A percentile compares a stretch with the other conserved stretches of the same genome.
Evolutionary conservation across 2,329 filamentous ascomycete species (phyloP).

Genomic region (Talaromyces sp.): DNA sequence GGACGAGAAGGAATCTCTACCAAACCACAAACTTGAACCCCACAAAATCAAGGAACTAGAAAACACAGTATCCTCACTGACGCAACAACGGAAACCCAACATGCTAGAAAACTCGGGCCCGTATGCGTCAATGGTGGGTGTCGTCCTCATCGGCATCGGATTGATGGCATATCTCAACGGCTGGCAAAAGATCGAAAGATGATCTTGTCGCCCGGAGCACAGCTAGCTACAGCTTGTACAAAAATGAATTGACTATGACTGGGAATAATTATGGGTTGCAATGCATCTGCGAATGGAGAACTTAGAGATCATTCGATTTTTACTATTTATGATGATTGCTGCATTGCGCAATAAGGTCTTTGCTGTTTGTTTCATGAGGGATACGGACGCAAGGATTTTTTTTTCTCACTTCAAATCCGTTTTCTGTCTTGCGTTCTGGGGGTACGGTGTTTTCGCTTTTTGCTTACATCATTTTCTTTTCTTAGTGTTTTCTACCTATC

Average conservation of each 20-base stretch:
- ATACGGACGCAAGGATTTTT: constrained; percentile 14
- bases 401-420: constrained; percentile 19
- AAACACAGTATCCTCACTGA: constrained; percentile 44
- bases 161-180: constrained; percentile 84
- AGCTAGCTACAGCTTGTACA: constrained; percentile 2
- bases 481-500: background rate
- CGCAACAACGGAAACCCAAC: constrained; percentile 32
- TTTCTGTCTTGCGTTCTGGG: constrained; percentile 21
- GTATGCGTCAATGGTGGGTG: constrained; percentile 77
- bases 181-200: constrained; percentile 63
- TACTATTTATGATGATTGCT: constrained; percentile 1
- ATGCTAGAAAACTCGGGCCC: constrained; percentile 59
- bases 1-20: background rate
- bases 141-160: constrained; percentile 76
- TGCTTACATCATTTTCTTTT: constrained; percentile 19
- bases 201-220: constrained; percentile 17
- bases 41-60: constrained; percentile 40
- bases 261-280: constrained; percentile 12
- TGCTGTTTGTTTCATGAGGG: constrained; percentile 1
- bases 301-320: constrained; percentile 6
- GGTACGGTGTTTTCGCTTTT: constrained; percentile 22
- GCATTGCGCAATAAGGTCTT: constrained; percentile 11
- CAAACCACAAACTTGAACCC: constrained; percentile 35
- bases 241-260: constrained; percentile 8
- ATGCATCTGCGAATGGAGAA: constrained; percentile 11